Conservation (phyloP, 768 basidiomycete species). For the Kwoniella sp. region DNA sequence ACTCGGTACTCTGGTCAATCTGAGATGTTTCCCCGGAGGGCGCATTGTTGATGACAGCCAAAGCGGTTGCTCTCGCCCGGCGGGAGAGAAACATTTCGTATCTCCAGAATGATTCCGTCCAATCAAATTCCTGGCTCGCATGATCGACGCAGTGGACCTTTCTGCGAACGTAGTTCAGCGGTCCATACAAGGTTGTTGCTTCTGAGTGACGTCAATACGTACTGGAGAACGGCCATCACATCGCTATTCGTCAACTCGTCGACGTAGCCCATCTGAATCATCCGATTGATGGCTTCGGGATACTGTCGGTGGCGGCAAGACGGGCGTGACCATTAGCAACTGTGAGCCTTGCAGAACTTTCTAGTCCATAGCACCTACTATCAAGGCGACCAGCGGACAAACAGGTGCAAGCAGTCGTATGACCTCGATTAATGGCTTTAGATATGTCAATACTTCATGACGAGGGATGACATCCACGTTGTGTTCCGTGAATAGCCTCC, state of each 20-base stretch:
- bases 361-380: constrained; percentile 5
- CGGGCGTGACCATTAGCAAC: neutral
- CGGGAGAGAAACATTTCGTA: constrained; percentile 18
- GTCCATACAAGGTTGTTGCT: neutral
- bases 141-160: constrained; percentile 18
- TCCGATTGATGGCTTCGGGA: constrained; percentile 23
- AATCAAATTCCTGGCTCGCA: constrained; percentile 16
- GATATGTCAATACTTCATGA: neutral
- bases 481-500: neutral
- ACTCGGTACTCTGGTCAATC: neutral
- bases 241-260: constrained; percentile 19
- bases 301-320: neutral
- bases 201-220: neutral
- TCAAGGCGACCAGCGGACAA: constrained; percentile 14
- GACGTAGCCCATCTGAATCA: constrained; percentile 20
- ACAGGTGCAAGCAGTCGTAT: neutral
- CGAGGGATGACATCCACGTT: neutral
- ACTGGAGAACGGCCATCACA: constrained; percentile 18
- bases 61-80: neutral
- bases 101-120: constrained; percentile 23
- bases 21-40: neutral
- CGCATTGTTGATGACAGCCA: neutral
- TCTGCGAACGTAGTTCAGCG: neutral
- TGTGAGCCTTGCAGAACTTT: too few species aligned
- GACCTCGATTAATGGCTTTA: constrained; percentile 9